These are phyloP conservation scores for Dunaliella sp. DNA, from an alignment of 139 green algal species.

Conservation along the genomic window DNA sequence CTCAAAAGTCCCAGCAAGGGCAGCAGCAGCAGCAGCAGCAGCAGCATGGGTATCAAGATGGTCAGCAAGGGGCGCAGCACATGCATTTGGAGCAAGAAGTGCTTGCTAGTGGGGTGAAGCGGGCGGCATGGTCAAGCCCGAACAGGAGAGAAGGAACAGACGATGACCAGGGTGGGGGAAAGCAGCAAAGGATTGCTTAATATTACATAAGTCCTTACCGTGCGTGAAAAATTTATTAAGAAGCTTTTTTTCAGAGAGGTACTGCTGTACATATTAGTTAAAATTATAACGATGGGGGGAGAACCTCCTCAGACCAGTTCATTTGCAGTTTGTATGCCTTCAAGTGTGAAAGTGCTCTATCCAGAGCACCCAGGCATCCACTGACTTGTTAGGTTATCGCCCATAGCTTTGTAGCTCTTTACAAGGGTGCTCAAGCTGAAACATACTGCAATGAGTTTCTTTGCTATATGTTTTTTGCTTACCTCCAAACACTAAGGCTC, in stretches of 20 bases:
- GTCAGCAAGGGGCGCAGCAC: not conserved
- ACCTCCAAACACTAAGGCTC: too few relatives aligned
- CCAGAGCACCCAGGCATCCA: too few relatives aligned
- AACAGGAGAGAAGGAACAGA: not conserved
- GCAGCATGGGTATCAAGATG: not conserved
- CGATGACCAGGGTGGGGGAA: not conserved
- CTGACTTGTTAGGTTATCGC: too few relatives aligned
- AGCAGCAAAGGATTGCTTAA: not conserved
- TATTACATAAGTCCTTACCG: not conserved
- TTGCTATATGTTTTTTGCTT: too few relatives aligned
- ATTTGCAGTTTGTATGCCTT: conserved; percentile 1
- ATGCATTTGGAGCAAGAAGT: not conserved
- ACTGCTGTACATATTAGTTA: not conserved
- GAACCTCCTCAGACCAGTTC: not conserved
- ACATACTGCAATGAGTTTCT: too few relatives aligned
- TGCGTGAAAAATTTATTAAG: not conserved
- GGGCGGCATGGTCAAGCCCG: not conserved
- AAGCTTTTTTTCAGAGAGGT: not conserved
- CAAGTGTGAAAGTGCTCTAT: too few relatives aligned
- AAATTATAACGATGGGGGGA: too few relatives aligned
- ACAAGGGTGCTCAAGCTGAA: too few relatives aligned
- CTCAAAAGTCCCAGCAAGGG: not conserved
- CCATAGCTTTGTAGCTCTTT: too few relatives aligned
- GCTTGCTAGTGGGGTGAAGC: not conserved
- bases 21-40: not conserved